Evolutionary conservation across 2,329 filamentous ascomycete genomes (phyloP).

Genomic region (Paradendryphiella salina): DNA sequence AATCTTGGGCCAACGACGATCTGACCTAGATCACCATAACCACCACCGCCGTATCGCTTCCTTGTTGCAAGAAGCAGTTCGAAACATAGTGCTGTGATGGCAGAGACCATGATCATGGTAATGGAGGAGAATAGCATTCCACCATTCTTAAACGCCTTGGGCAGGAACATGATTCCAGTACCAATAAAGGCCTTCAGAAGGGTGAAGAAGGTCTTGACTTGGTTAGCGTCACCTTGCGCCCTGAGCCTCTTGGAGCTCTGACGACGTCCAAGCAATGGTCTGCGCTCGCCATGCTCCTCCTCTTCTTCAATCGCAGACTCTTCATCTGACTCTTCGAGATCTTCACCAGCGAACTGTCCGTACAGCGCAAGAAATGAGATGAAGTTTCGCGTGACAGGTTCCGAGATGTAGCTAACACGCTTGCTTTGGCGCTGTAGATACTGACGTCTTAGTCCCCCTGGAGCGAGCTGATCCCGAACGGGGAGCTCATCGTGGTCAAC

Average conservation of each 20-base stretch:
- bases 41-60: slow-evolving; percentile 65
- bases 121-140: slow-evolving; percentile 75
- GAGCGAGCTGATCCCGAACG: slow-evolving; percentile 52
- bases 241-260: slow-evolving; percentile 55
- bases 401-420: slow-evolving; percentile 49
- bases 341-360: slow-evolving; percentile 75
- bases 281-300: slow-evolving; percentile 59
- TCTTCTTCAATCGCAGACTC: slow-evolving; percentile 58
- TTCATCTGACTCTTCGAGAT: slow-evolving; percentile 63
- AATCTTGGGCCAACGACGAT: slow-evolving; percentile 58
- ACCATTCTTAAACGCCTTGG: slow-evolving; percentile 77
- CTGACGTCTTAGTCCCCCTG: slow-evolving; percentile 60
- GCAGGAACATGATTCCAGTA: slow-evolving; percentile 80
- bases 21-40: slow-evolving; percentile 77
- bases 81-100: slow-evolving; percentile 71
- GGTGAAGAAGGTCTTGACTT: slow-evolving; percentile 76
- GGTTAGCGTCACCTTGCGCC: slow-evolving; percentile 64
- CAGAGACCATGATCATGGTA: slow-evolving; percentile 66
- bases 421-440: slow-evolving; percentile 52
- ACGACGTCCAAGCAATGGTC: slow-evolving; percentile 63
- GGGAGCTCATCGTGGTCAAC: slow-evolving; percentile 45
- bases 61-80: slow-evolving; percentile 71
- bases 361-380: slow-evolving; percentile 77
- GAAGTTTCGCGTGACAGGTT: slow-evolving; percentile 69
- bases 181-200: slow-evolving; percentile 78